Base-by-base conservation (phyloP, 169 alveolate genomes). In the Perkinsus chesapeaki region DNA sequence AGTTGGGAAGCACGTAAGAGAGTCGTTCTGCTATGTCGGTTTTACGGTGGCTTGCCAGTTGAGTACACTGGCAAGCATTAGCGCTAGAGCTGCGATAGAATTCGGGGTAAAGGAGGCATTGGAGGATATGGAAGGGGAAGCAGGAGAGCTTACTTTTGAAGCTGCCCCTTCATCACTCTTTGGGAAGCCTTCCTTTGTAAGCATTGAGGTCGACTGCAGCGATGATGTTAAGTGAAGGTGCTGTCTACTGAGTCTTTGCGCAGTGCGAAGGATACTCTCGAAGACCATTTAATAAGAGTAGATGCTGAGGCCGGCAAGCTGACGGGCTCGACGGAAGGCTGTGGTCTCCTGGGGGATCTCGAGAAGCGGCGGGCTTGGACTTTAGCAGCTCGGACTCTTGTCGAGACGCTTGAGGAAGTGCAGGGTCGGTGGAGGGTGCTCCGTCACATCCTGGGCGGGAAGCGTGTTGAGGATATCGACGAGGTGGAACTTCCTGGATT, bases 1-100 rank as follows among this genome's bases (percentile, higher is more conserved):
- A 92, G 95, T 95, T 73, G 96, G 94, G 43, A 94, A 93, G 95
- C 96, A 94, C 92, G 95, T 93, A 48, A 43, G 60, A 43, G 60
- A 16, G 16, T 43, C 5, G 16, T 5, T 5, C 60, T 43, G 16
- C 23, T 16, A 5, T 5, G 23, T 43, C 5, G 60, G 23, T 16
- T 43, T 43, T 43, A 43, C 16, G 16, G 60, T 43, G 60, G 60
- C 5, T 16, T 43, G 16, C 16, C 60, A 16, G 60, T 43, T 43
- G 23, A 43, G 60, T 43, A 16, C 60, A 9, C 60, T 43, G 23
- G 16, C 16, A 16, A 16, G 23, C 60, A 43, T 43, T 16, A 16
- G 60, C 16, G 60, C 5, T 9, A 5, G 60, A 9, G 60, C 60
- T 43, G 60, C 60, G 5, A 16, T 43, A 43, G 60, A 43, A 16